Percentiles rank a stretch among this genome's conserved stretches.
These are phyloP conservation scores for Colletotrichum eremochloae DNA, from an alignment of 2,329 filamentous ascomycete genomes.

Conservation along the genomic window DNA sequence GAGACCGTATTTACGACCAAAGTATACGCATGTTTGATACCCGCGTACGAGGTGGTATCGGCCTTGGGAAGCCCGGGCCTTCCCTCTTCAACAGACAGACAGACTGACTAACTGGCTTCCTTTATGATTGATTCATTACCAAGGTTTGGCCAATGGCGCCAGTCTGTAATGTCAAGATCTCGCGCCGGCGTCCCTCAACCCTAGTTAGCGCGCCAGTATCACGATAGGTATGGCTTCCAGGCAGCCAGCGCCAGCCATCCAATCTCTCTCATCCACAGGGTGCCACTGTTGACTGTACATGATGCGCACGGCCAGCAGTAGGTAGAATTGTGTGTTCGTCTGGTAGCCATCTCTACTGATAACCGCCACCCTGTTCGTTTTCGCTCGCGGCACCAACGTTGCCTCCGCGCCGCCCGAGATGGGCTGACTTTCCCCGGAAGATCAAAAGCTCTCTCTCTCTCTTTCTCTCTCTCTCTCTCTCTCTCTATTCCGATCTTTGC, in stretches of 20 bases:
- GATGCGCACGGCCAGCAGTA: neutral
- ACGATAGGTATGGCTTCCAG: neutral
- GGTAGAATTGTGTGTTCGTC: too few species aligned
- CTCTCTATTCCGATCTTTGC: neutral
- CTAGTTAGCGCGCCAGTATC: conserved; percentile 3
- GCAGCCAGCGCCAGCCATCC: neutral
- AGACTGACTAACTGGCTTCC: too few species aligned
- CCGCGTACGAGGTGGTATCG: too few species aligned
- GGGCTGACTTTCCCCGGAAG: conserved; percentile 8
- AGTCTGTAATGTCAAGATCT: conserved; percentile 33
- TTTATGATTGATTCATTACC: neutral
- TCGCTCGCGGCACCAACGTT: conserved; percentile 7
- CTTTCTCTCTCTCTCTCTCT: neutral
- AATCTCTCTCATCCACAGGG: too few species aligned
- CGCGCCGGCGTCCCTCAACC: conserved; percentile 1
- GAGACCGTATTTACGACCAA: too few species aligned
- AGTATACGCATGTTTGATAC: too few species aligned
- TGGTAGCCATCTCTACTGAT: conserved; percentile 1
- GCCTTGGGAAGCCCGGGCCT: neutral
- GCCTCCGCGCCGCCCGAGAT: neutral
- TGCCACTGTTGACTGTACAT: neutral
- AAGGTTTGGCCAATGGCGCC: conserved; percentile 30
- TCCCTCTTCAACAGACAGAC: neutral
- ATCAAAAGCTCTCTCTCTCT: neutral
- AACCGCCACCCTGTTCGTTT: neutral